Evolutionary conservation across 2,329 filamentous ascomycete species (phyloP), one percentile per base, ranked within the genome.

Genomic region (Chrysosphaeria jannelii): DNA sequence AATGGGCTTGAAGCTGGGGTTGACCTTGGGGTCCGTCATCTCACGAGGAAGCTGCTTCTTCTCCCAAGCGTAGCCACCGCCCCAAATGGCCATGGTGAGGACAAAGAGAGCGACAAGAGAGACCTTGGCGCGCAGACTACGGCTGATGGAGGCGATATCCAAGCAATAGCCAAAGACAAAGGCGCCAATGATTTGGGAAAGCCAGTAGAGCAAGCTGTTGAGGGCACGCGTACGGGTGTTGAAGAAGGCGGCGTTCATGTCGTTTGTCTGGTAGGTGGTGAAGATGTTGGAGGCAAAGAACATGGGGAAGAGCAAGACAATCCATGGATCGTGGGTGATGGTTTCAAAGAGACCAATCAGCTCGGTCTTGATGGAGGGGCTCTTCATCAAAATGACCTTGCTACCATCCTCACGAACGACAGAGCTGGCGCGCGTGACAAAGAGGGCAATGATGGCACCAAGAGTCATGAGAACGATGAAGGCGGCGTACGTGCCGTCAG

Each of bases 311-410:
- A 81, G 53, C 10, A 67, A 43, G 26, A 79, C 30, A 35, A 85
- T 67, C 45, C 67, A 79, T 5, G 62, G 62, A 33, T 85, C 69
- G 15, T 52, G 52, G 23, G 47, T 45, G 27, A 89, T 45, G 1
- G 70, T 75, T 41, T 85, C 57, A 42, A 54, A 68, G 3, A 90
- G 58, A 26, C 78, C 78, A 10, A 57, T 31, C 29, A 89, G 43
- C 45, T 90, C 78, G 3, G 70, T 66, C 36, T 61, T 60, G 71
- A 72, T 88, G 24, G 70, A 72, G 4, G 78, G 78, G 43, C 88
- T 72, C 50, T 85, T 81, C 70, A 81, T 88, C 30, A 79, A 45
- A 30, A 89, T 76, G 38, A 89, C 64, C 28, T 62, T 57, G 27
- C 69, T 69, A 28, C 75, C 74, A 39, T 90, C 75, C 18, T 56